Evolutionary conservation across 495 filamentous ascomycete species (phyloP), one percentile per base, ranked within the genome.

Genomic region (Neurospora sp.): DNA sequence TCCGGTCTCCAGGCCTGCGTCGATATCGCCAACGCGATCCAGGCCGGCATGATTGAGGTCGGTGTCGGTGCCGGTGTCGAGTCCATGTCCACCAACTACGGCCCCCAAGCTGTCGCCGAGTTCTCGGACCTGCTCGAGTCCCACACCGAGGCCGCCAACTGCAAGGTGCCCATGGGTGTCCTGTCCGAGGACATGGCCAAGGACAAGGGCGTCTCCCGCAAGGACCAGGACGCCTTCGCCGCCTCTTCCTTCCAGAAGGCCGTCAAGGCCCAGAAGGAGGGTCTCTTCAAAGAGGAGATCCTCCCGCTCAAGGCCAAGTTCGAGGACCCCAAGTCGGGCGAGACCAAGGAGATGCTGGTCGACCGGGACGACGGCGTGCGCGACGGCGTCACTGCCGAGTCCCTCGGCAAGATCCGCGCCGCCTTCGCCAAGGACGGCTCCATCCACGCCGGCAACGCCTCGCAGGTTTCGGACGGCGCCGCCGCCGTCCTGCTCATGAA

Each of bases 1-100:
- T 92, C 88, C 66, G 95, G 96, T 44, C 85, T 98, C 35, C 94
- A 97, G 82, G 96, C 96, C 41, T 91, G 91, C 75, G 91, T 93
- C 48, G 95, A 98, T 78, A 92, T 98, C 79, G 96, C 94, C 73
- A 96, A 98, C 83, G 92, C 91, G 71, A 94, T 99, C 79, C 85
- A 86, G 74, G 79, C 89, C 5, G 96, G 93, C 69, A 96, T 97
- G 93, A 98, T 99, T 78, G 95, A 98, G 69, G 83, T 98, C 73
- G 96, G 96, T 75, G 90, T 98, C 76, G 96, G 94, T 71, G 94
- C 94, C 5, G 96, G 96, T 79, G 94, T 97, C n/a, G 96, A 99
- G 90, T 94, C 91, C 85, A 99, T 99, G 96, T 92, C 89, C 80
- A 86, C 85, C 71, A 92, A 98, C 78, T 98, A 98, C 80, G 94